Evolutionary conservation across 2,329 filamentous ascomycete genomes (phyloP), one percentile per base, ranked within the genome.

Genomic region (Arthrobotrys megalospora): DNA sequence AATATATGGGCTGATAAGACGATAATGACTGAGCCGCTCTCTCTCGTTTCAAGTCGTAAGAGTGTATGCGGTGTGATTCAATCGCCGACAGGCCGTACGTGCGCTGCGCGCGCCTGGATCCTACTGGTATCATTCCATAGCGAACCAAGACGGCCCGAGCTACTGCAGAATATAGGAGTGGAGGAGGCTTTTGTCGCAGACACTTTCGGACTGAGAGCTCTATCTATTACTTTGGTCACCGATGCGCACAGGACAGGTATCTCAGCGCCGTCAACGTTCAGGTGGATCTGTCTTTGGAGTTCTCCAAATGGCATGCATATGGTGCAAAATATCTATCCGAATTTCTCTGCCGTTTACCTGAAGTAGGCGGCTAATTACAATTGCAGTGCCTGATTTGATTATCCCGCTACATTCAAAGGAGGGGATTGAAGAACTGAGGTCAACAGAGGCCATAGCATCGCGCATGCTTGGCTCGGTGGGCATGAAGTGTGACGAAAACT

Each of bases 21-120:
- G 55, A 14, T 8, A 43, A 36, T 28, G 19, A n/a, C 36, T 43
- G 52, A 36, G 34, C 36, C 55, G 12, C 55, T 36, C 19, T 10
- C 36, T 60, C n/a, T 60, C 36, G 55, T 60, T 60, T 60, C 55
- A 16, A 10, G 36, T 43, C 55, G 16, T 16, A 60, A 43, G 19
- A 60, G 16, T 12, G 24, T 60, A 60, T 60, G 55, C 55, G 24
- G 55, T 60, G 55, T 60, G 55, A 43, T 41, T 60, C 19, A 4
- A 16, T 43, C 14, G 11, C 36, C 36, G 11, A 19, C 11, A 10
- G 14, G 32, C 8, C n/a, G 24, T 53, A 53, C 8, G n/a, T 38
- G 32, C 52, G 19, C 24, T 38, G 32, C 3, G 16, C 8, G 32
- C 3, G 16, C 8, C 10, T 36, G 12, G n/a, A 36, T n/a, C 50